A percentile compares a stretch with the other conserved stretches of the same genome.
These are phyloP conservation scores for Glonium stellatum DNA, from an alignment of 495 filamentous ascomycete species.

Conservation along the genomic window DNA sequence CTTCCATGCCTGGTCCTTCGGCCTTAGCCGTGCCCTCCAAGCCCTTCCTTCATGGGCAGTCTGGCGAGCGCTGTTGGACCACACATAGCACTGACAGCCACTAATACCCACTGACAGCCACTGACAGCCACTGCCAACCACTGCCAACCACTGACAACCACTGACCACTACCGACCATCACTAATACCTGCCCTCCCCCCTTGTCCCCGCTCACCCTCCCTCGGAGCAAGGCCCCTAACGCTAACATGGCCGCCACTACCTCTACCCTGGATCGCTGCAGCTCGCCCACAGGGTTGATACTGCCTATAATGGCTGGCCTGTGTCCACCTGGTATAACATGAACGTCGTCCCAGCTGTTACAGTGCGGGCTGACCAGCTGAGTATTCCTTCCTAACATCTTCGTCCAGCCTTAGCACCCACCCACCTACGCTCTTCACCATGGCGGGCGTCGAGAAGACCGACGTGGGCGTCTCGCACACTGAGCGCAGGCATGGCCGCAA, in stretches of 20 bases:
- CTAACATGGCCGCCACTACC: background rate
- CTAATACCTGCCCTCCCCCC: background rate
- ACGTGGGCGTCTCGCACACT: constrained; percentile 6
- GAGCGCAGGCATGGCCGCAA: constrained; percentile 8
- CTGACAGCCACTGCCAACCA: too few species aligned
- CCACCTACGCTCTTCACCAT: background rate
- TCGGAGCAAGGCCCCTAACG: background rate
- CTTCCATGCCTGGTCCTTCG: background rate
- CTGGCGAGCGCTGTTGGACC: too few species aligned
- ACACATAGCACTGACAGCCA: too few species aligned
- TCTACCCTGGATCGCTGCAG: background rate
- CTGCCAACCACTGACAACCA: too few species aligned
- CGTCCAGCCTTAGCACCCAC: background rate
- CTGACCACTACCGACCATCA: too few species aligned
- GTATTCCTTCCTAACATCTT: background rate
- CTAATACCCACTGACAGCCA: too few species aligned
- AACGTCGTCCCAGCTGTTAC: background rate
- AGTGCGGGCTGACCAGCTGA: background rate
- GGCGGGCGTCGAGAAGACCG: background rate
- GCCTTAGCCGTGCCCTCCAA: background rate
- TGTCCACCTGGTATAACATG: background rate
- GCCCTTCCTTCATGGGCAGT: background rate
- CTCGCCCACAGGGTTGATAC: background rate
- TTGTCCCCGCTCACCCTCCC: background rate
- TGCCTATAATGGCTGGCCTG: background rate